phyloP scores from a whole-genome alignment of 1,284 basidiomycete species.

The Xanthoconium separans region DNA sequence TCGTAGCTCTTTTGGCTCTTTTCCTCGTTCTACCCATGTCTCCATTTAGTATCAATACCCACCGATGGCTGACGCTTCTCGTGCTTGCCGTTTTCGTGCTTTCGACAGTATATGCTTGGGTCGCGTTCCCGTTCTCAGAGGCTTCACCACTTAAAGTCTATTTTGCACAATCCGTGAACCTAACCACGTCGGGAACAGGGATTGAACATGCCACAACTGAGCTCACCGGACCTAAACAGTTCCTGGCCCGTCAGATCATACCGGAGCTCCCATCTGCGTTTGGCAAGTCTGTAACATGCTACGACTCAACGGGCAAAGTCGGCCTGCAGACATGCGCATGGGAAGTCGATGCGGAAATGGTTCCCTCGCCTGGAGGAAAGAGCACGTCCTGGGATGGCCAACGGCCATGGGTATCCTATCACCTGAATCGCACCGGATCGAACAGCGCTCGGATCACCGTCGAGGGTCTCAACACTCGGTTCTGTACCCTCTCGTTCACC shows the following conservation, averaged over 20 bases:
- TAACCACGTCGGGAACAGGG: conserved; percentile 31
- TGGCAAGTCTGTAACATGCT: conserved; percentile 26
- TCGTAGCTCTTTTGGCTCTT: conserved; percentile 44
- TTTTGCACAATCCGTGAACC: conserved; percentile 59
- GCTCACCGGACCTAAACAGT: conserved; percentile 47
- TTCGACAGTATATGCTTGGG: conserved; percentile 45
- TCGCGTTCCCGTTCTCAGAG: conserved; percentile 61
- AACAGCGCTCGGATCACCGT: conserved; percentile 47
- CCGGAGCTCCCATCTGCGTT: conserved; percentile 54
- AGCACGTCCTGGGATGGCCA: neutral
- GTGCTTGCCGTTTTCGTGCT: conserved; percentile 45
- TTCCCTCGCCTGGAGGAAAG: conserved; percentile 34
- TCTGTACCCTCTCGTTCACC: conserved; percentile 62
- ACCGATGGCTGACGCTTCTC: conserved; percentile 43
- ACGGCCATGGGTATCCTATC: conserved; percentile 35
- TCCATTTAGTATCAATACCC: conserved; percentile 60
- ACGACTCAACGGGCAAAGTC: conserved; percentile 15
- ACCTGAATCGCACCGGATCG: conserved; percentile 36
- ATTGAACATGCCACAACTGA: conserved; percentile 35
- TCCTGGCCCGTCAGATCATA: conserved; percentile 45
- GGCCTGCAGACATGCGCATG: conserved; percentile 40
- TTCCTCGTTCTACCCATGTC: conserved; percentile 58
- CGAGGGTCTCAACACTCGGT: conserved; percentile 57
- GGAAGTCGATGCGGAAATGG: conserved; percentile 31
- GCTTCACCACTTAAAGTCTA: conserved; percentile 63